Evolutionary conservation across 2,329 filamentous ascomycete genomes (phyloP), one percentile per base, ranked within the genome.

Genomic region (Bimuria novae-zelandiae): DNA sequence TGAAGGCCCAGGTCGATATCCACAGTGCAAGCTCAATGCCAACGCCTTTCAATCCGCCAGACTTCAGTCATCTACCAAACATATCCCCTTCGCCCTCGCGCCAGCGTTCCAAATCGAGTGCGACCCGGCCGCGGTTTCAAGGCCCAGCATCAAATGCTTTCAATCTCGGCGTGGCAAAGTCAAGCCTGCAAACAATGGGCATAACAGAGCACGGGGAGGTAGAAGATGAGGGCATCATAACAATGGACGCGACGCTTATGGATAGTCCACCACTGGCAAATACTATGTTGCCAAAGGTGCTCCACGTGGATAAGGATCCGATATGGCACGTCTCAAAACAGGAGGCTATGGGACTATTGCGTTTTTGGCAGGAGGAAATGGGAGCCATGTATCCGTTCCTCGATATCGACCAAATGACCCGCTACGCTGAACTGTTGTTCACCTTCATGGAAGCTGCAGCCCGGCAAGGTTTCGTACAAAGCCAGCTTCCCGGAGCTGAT

Each of bases 311-410:
- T 56, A 80, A 87, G 64, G 93, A 97, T 68, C 91, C 92, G 0
- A 82, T 97, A 23, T 92, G 91, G 84, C 81, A 86, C 7, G 83
- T 95, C 43, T 83, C 84, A 49, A 87, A 88, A 64, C 85, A 92
- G 30, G 92, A 97, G 67, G 90, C 94, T 64, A 73, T 93, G 17
- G 84, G 90, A 1, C 76, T 97, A 12, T 90, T 90, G 60, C 81
- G 84, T 12, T 79, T 95, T 0, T 93, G 94, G 67, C 89, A 96
- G 61, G 92, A 97, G 64, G 92, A 97, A 70, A 87, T 95, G 64
- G 90, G 90, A 37, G 84, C 93, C 64, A 95, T 96, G 90, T 96
- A 96, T 70, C 93, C 93, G 0, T 84, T 96, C 3, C 73, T 96
- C 41, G 84, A 90, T 61, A 88, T 96, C 30, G 84, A 89, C 36